Percentiles rank a stretch among this genome's conserved stretches.
Evolutionary conservation across 2,329 filamentous ascomycete genomes (phyloP).

Genomic region (Byssoonygena ceratinophila): DNA sequence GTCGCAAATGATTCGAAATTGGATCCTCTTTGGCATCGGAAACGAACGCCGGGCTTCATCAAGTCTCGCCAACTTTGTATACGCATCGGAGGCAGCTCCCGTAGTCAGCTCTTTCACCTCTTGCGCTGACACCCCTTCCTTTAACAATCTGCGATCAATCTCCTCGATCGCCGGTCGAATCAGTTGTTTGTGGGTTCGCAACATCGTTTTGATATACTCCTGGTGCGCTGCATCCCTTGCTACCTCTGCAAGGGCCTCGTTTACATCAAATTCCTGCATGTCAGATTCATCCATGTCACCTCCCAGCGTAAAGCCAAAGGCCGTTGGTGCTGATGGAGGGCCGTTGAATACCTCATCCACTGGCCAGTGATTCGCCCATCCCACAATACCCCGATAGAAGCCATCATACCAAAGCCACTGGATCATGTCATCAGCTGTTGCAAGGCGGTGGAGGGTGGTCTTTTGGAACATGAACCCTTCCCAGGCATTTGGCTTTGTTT

Average conservation of each 20-base stretch:
- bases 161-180: conserved; percentile 12
- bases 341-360: conserved; percentile 2
- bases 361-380: conserved; percentile 12
- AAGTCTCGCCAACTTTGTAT: conserved; percentile 12
- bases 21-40: conserved; percentile 3
- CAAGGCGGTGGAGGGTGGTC: not conserved
- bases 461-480: too few relatives aligned
- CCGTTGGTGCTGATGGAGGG: not conserved
- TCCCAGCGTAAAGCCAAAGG: not conserved
- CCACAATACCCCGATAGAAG: conserved; percentile 13
- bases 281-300: not conserved
- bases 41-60: conserved; percentile 4
- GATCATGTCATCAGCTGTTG: conserved; percentile 16
- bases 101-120: conserved; percentile 12
- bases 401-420: conserved; percentile 16
- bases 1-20: conserved; percentile 14
- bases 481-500: not conserved
- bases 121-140: conserved; percentile 9
- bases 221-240: not conserved
- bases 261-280: not conserved
- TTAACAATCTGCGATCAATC: conserved; percentile 11
- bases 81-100: conserved; percentile 11
- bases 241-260: not conserved
- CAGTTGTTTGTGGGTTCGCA: conserved; percentile 9
- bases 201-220: conserved; percentile 13